Conservation (phyloP, 257 asterid genomes). For the Ophiorrhiza pumila region DNA sequence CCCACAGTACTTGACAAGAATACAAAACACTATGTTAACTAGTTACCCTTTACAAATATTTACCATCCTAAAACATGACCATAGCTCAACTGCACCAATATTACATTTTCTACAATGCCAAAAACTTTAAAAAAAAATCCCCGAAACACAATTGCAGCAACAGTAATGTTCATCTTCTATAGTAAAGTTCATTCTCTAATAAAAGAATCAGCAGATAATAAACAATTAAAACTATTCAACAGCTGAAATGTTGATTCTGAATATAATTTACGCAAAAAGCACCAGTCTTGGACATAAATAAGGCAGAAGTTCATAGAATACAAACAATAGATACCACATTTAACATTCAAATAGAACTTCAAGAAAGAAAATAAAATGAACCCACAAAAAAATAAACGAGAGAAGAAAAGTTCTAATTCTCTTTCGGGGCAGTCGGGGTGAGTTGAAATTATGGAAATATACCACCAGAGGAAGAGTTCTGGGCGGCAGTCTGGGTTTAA, state of each 20-base stretch:
- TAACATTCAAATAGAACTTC: not conserved
- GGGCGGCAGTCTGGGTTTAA: constrained; percentile 25
- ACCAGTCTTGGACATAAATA: not conserved
- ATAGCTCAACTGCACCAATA: too few species aligned
- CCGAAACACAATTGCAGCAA: not conserved
- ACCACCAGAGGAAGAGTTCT: constrained; percentile 53
- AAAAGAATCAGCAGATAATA: not conserved
- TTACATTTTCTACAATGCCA: not conserved
- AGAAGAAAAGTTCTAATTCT: too few species aligned
- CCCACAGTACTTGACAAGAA: too few species aligned
- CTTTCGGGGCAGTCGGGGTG: too few species aligned
- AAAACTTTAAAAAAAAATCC: not conserved
- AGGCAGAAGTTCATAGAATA: not conserved
- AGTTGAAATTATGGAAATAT: constrained; percentile 5
- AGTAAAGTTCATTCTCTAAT: not conserved
- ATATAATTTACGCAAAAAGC: not conserved
- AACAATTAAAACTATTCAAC: not conserved
- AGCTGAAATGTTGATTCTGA: not conserved
- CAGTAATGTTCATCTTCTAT: not conserved
- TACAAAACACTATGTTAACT: not conserved
- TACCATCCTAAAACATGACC: too few species aligned
- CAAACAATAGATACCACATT: not conserved
- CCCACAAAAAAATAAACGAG: not conserved
- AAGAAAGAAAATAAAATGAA: not conserved
- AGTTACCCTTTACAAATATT: too few species aligned